Evolutionary conservation across 192 early-diverging fungal species (phyloP).

Genomic region (Geranomyces michiganensis): DNA sequence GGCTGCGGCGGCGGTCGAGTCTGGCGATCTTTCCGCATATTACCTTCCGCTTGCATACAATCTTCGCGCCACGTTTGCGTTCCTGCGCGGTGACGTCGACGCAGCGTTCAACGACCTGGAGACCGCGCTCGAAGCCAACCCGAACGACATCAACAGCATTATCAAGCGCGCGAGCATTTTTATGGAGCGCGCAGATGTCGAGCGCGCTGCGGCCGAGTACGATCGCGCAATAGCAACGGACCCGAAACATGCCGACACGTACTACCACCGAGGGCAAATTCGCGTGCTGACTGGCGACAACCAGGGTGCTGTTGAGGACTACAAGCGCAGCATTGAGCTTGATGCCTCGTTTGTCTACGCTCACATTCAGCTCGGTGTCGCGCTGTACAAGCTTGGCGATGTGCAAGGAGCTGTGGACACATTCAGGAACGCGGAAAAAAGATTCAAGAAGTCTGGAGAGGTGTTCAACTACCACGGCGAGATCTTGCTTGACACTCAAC

Average conservation of each 20-base stretch:
- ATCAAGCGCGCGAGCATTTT: constrained; percentile 90
- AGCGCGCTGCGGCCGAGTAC: constrained; percentile 67
- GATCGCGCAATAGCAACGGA: constrained; percentile 68
- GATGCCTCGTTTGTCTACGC: constrained; percentile 83
- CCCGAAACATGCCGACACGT: constrained; percentile 81
- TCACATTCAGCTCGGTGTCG: constrained; percentile 92
- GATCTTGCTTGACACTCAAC: constrained; percentile 84
- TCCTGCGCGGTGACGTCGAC: constrained; percentile 81
- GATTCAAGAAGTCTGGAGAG: constrained; percentile 81
- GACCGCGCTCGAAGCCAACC: constrained; percentile 76
- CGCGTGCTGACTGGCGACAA: constrained; percentile 85
- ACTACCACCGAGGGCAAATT: constrained; percentile 84
- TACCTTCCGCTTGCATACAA: constrained; percentile 75
- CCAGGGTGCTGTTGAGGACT: constrained; percentile 80
- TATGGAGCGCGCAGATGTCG: constrained; percentile 81
- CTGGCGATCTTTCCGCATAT: constrained; percentile 33
- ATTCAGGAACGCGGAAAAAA: constrained; percentile 77
- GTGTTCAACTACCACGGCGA: constrained; percentile 98
- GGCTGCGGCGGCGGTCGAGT: neutral
- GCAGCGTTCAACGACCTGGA: constrained; percentile 76
- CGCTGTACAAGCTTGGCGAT: constrained; percentile 88
- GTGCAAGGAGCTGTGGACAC: constrained; percentile 71
- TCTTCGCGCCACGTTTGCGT: constrained; percentile 84
- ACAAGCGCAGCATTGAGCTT: constrained; percentile 75
- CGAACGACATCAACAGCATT: constrained; percentile 78